A percentile compares a stretch with the other conserved stretches of the same genome.
These are phyloP conservation scores for Chaetomium cochliodes DNA, from an alignment of 495 filamentous ascomycete species.

Conservation along the genomic window DNA sequence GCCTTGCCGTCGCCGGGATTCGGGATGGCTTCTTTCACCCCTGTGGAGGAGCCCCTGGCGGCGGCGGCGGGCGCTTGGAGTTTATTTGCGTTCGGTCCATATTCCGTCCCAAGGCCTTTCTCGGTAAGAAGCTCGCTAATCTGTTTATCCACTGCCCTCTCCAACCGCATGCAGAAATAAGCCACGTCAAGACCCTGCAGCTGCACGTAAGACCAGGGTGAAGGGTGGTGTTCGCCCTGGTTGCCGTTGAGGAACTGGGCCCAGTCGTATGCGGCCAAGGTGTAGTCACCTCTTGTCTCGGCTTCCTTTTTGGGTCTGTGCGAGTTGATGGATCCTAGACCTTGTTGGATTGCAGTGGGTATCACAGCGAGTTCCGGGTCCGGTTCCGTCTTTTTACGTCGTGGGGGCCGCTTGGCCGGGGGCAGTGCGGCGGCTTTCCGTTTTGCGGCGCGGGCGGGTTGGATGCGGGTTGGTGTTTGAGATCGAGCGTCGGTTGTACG, in stretches of 20 bases:
- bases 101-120: too few relatives aligned
- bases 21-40: background rate
- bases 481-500: background rate
- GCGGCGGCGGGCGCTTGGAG: too few relatives aligned
- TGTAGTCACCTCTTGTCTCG: constrained; percentile 26
- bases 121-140: background rate
- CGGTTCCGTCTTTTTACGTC: constrained; percentile 2
- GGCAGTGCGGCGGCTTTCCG: constrained; percentile 16
- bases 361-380: background rate
- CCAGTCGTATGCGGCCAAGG: constrained; percentile 20
- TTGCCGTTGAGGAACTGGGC: constrained; percentile 12
- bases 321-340: background rate
- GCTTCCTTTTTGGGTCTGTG: background rate
- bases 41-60: too few relatives aligned
- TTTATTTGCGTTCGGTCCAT: too few relatives aligned
- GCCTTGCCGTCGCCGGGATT: too few relatives aligned
- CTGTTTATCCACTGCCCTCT: background rate
- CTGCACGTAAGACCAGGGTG: background rate
- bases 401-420: background rate
- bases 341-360: background rate
- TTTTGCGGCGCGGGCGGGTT: constrained; percentile 32
- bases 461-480: constrained; percentile 24
- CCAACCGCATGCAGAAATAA: constrained; percentile 21
- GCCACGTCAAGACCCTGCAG: constrained; percentile 18
- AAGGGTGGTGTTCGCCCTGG: background rate